phyloP scores from a whole-genome alignment of 345 rosid genomes.

The Dimocarpus longan region DNA sequence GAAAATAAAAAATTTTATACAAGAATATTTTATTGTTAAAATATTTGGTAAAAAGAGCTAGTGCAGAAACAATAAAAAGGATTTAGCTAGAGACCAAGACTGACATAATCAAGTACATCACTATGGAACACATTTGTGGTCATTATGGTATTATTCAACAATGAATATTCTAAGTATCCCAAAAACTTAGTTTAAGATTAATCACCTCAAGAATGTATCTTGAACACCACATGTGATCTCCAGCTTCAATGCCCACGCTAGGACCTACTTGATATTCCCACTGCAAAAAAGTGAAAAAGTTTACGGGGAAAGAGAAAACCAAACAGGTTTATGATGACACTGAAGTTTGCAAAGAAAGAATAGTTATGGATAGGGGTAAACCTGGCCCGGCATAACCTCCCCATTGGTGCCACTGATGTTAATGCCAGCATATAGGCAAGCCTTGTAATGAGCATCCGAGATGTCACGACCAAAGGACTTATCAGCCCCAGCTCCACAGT shows the following conservation, averaged over 20 bases:
- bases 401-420: conserved; percentile 96
- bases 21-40: background rate
- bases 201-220: conserved; percentile 97
- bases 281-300: conserved; percentile 40
- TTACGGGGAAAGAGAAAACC: conserved; percentile 7
- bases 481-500: conserved; percentile 97
- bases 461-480: conserved; percentile 96
- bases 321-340: background rate
- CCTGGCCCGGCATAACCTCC: conserved; percentile 99
- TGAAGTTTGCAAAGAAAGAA: conserved; percentile 2
- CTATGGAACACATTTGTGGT: background rate
- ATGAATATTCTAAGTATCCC: background rate
- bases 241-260: conserved; percentile 95
- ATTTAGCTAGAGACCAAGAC: background rate
- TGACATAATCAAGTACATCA: background rate
- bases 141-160: background rate
- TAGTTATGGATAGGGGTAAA: conserved; percentile 22
- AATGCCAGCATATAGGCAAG: conserved; percentile 94
- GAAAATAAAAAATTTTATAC: background rate
- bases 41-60: background rate
- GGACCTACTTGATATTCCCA: conserved; percentile 99
- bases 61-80: background rate
- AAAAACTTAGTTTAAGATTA: conserved; percentile 1
- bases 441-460: conserved; percentile 97
- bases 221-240: conserved; percentile 89